A percentile compares a stretch with the other conserved stretches of the same genome.
Evolutionary conservation across 192 early-diverging fungal species (phyloP).

Genomic region (Podila epigama): DNA sequence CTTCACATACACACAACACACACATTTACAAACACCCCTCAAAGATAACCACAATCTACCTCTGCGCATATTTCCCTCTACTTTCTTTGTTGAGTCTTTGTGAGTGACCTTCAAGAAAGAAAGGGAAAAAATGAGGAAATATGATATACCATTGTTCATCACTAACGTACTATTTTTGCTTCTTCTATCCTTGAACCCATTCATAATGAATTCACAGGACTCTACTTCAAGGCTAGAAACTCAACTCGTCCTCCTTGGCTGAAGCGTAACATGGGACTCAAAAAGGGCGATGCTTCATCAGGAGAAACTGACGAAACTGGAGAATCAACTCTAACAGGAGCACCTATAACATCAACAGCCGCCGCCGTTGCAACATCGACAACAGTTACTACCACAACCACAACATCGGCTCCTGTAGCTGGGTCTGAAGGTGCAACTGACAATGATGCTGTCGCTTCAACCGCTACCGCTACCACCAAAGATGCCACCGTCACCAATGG

Average conservation of each 20-base stretch:
- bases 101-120: not conserved
- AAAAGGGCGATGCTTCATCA: constrained; percentile 28
- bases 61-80: not conserved
- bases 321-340: constrained; percentile 59
- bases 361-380: not conserved
- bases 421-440: too few species aligned
- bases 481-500: not conserved
- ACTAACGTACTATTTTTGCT: not conserved
- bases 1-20: not conserved
- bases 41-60: not conserved
- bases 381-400: not conserved
- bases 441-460: too few species aligned
- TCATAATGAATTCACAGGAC: constrained; percentile 34
- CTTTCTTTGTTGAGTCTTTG: too few species aligned
- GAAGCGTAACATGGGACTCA: constrained; percentile 55
- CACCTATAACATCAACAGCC: not conserved
- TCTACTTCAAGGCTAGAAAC: constrained; percentile 65
- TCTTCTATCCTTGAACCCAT: not conserved
- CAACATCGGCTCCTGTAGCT: constrained; percentile 8
- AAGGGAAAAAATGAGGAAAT: not conserved
- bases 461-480: not conserved
- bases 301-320: constrained; percentile 62
- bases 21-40: not conserved
- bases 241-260: constrained; percentile 63
- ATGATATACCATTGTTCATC: not conserved